These are phyloP conservation scores for Talaromyces sp. DNA, from an alignment of 2,329 filamentous ascomycete genomes.

Conservation along the genomic window DNA sequence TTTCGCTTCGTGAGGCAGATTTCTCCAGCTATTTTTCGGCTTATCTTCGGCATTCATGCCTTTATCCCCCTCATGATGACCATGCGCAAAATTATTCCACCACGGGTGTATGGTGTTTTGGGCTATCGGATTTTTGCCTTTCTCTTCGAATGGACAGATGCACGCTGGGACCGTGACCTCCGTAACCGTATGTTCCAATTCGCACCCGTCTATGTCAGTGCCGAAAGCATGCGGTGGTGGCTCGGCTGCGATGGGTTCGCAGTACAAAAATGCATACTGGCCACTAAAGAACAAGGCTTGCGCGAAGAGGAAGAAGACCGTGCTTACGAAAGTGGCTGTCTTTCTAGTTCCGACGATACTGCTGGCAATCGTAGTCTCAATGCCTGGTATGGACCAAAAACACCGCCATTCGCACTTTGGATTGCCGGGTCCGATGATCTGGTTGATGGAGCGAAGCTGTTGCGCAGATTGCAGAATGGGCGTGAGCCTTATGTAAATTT, in stretches of 20 bases:
- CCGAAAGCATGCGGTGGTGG: slow-evolving; percentile 95
- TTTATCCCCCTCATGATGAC: slow-evolving; percentile 94
- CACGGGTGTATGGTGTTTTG: slow-evolving; percentile 69
- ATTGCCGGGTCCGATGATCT: slow-evolving; percentile 77
- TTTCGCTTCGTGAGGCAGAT: slow-evolving; percentile 89
- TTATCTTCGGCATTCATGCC: slow-evolving; percentile 85
- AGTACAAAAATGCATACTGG: slow-evolving; percentile 78
- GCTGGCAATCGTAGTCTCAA: slow-evolving; percentile 30
- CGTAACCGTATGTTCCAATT: slow-evolving; percentile 86
- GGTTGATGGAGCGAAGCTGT: slow-evolving; percentile 72
- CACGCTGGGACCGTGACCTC: slow-evolving; percentile 75
- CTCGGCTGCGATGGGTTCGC: slow-evolving; percentile 81
- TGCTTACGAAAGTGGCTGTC: slow-evolving; percentile 17
- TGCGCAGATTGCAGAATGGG: slow-evolving; percentile 69
- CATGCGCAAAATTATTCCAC: slow-evolving; percentile 65
- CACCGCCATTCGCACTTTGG: slow-evolving; percentile 84
- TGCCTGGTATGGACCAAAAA: slow-evolving; percentile 77
- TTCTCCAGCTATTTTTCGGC: slow-evolving; percentile 67
- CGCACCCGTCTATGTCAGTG: slow-evolving; percentile 81
- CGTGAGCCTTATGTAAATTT: slow-evolving; percentile 76
- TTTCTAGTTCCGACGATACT: slow-evolving; percentile 10
- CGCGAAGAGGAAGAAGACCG: slow-evolving; percentile 49
- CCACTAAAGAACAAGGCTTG: slow-evolving; percentile 68
- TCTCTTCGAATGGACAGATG: slow-evolving; percentile 82
- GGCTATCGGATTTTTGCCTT: slow-evolving; percentile 88